Conservation (phyloP, 306 rosid genomes). For the Gastrolobium villosum region DNA sequence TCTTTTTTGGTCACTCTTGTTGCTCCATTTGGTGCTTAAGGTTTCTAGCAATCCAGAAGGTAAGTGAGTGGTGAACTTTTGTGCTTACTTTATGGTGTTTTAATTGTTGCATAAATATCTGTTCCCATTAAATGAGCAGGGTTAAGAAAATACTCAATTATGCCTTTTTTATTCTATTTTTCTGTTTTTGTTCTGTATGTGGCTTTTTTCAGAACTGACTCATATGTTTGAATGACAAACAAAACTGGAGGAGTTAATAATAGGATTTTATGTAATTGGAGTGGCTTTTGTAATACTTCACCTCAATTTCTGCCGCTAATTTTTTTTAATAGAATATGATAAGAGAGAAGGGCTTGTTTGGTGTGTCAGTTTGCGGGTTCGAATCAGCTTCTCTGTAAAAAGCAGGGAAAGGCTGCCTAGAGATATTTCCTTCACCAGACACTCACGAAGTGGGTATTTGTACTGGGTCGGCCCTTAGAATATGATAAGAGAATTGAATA, state of each 20-base stretch:
- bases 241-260: constrained; percentile 5
- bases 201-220: no score
- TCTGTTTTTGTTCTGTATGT: background rate
- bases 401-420: no score
- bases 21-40: constrained; percentile 35
- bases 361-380: no score
- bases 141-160: background rate
- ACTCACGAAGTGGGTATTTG: no score
- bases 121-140: background rate
- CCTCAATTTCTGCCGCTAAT: background rate
- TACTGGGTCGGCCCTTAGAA: no score
- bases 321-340: constrained; percentile 31
- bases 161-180: background rate
- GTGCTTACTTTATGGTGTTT: no score
- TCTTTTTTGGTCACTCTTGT: constrained; percentile 22
- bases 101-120: no score
- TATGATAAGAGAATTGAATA: no score
- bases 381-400: no score
- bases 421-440: no score
- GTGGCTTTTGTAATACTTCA: constrained; percentile 41
- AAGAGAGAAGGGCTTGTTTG: constrained; percentile 35
- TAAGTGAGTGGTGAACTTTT: constrained; percentile 21
- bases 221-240: background rate
- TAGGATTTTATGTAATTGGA: constrained; percentile 33
- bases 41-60: constrained; percentile 51